These are phyloP conservation scores for Urtica urens DNA, from an alignment of 306 rosid species.

Conservation along the genomic window DNA sequence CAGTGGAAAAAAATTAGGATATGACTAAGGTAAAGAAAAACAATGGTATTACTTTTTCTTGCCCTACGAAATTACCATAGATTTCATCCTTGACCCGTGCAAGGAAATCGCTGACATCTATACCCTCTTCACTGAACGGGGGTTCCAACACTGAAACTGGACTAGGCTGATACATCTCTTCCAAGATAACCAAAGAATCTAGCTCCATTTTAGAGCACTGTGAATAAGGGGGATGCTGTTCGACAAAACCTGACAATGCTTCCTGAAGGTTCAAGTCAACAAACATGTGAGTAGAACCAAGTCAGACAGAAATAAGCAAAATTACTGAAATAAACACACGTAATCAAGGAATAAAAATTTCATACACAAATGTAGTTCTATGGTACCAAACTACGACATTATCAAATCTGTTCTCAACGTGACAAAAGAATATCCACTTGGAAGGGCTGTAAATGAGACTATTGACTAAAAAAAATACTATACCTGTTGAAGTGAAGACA, in stretches of 20 bases:
- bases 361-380: too few relatives aligned
- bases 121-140: conserved; percentile 29
- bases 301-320: too few relatives aligned
- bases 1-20: neutral
- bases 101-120: conserved; percentile 20
- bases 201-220: conserved; percentile 21
- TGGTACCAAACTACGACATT: too few relatives aligned
- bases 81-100: conserved; percentile 14
- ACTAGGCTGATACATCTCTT: conserved; percentile 44
- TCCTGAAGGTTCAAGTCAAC: conserved; percentile 35
- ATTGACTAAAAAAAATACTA: neutral
- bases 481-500: conserved; percentile 52
- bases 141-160: conserved; percentile 72
- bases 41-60: too few relatives aligned
- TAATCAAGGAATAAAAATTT: too few relatives aligned
- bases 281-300: neutral
- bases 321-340: too few relatives aligned
- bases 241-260: conserved; percentile 14
- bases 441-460: neutral
- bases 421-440: neutral
- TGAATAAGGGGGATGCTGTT: conserved; percentile 32
- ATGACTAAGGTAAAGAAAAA: too few relatives aligned
- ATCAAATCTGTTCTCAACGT: too few relatives aligned
- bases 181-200: conserved; percentile 30
- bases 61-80: conserved; percentile 29